These are phyloP conservation scores for Torulaspora indica DNA, from an alignment of 805 yeast species.

Conservation along the genomic window DNA sequence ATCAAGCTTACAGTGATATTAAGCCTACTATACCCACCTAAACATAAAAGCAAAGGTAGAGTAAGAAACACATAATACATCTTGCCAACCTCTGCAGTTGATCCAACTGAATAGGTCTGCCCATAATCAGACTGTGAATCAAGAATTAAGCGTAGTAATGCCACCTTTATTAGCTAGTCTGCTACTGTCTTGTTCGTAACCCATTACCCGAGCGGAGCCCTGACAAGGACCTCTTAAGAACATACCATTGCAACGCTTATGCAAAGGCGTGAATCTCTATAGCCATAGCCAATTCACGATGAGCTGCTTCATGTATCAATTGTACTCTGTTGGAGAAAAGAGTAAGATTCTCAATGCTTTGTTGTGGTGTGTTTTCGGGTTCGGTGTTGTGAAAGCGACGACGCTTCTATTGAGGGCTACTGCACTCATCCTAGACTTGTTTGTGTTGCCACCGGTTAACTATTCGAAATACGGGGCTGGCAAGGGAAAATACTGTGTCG, in stretches of 20 bases:
- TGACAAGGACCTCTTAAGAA: too few species aligned
- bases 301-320: slow-evolving; percentile 23
- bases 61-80: too few species aligned
- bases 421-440: slow-evolving; percentile 57
- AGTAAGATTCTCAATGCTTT: slow-evolving; percentile 26
- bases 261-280: neutral
- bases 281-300: neutral
- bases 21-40: neutral
- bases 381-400: slow-evolving; percentile 61
- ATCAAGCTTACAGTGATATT: too few species aligned
- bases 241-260: neutral
- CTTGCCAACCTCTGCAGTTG: neutral
- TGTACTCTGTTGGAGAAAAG: slow-evolving; percentile 20
- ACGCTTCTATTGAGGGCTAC: slow-evolving; percentile 45
- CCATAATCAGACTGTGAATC: too few species aligned
- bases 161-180: too few species aligned
- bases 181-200: too few species aligned
- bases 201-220: too few species aligned
- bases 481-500: slow-evolving; percentile 78
- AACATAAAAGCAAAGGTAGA: neutral
- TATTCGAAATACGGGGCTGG: slow-evolving; percentile 71
- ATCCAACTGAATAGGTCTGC: too few species aligned
- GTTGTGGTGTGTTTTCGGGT: slow-evolving; percentile 43
- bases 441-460: slow-evolving; percentile 54
- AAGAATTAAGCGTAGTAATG: too few species aligned